Base-by-base conservation (phyloP, 1,284 basidiomycete genomes). In the Trichosporon sp. region DNA sequence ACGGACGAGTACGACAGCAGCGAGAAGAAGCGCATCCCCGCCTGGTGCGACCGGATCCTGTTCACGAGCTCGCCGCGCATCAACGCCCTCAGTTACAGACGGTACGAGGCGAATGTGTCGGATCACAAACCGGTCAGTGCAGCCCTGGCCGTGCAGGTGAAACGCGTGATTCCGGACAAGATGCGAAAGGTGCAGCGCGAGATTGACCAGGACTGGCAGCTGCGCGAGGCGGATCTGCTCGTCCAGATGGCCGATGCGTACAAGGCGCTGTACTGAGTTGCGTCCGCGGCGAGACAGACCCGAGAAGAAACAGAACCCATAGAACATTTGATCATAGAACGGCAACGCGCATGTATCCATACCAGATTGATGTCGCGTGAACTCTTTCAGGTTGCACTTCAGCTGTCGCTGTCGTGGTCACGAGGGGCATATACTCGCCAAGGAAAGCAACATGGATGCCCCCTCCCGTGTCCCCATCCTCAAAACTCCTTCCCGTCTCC, bases 21-120 rank as follows among this genome's bases (percentile, higher is more conserved):
- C 1, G 93, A 94, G 79, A 98, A 98, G 83, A 88, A 89, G 26
- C 89, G 96, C 0, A 88, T 91, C 7, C 96, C 96, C 0, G 94
- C 96, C 0, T 98, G 96, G 94, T 99, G 96, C 83, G 96, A 99
- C 82, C 90, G 96, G 6, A 89, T 98, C 26, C 85, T 98, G 51
- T 97, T 91, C 89, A 78, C 72, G 11, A 88, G 90, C n/a, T 87
- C 89, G 43, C 86, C 87, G 4, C 86, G 90, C 7, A 89, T 94
- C 69, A 77, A 85, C 73, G 86, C 89, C 79, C 71, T 92, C 80
- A 87, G 88, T 76, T 93, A 96, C 81, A 81, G 82, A 70, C 87
- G 95, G 16, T 95, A 93, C 80, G 94, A 96, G 83, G 87, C 87
- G 68, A 91, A 92, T 74, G 89, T 94, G 4, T 91, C 90, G 10